phyloP scores from a whole-genome alignment of 768 basidiomycete species.

The Lentinula detonsa region DNA sequence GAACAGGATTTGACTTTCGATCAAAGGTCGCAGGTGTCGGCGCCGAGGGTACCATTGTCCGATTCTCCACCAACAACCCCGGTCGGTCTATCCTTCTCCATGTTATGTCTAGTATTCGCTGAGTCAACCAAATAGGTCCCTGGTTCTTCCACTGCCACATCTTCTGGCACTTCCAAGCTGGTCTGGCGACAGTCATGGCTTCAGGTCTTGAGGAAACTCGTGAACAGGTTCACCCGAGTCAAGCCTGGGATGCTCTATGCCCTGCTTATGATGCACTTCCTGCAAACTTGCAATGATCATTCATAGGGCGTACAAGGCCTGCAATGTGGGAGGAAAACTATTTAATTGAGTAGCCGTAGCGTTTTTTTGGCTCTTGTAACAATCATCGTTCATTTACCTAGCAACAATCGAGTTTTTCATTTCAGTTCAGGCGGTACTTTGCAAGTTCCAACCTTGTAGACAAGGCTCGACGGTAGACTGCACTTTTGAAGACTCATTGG shows the following conservation, averaged over 20 bases:
- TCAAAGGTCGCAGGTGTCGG: constrained; percentile 14
- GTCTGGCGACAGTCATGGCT: constrained; percentile 34
- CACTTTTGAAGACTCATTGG: too few relatives aligned
- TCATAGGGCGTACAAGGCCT: too few relatives aligned
- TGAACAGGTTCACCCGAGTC: constrained; percentile 12
- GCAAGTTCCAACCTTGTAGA: too few relatives aligned
- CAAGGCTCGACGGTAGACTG: too few relatives aligned
- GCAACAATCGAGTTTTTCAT: not conserved
- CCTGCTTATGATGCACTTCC: constrained; percentile 15
- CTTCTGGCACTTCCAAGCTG: constrained; percentile 36
- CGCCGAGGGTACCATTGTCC: constrained; percentile 25
- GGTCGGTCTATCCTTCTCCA: constrained; percentile 19
- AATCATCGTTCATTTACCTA: not conserved
- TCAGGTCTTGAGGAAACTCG: constrained; percentile 18
- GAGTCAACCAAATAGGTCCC: constrained; percentile 11
- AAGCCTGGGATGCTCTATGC: constrained; percentile 19
- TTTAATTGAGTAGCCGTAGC: not conserved
- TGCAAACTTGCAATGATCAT: constrained; percentile 4
- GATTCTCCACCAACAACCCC: constrained; percentile 52
- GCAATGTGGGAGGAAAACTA: not conserved
- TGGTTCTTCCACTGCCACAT: constrained; percentile 27
- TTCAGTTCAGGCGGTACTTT: too few relatives aligned
- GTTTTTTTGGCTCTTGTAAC: not conserved
- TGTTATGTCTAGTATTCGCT: not conserved
- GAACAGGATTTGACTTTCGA: not conserved